Conservation (phyloP, 2,329 filamentous ascomycete genomes). For the Venturia asperata region DNA sequence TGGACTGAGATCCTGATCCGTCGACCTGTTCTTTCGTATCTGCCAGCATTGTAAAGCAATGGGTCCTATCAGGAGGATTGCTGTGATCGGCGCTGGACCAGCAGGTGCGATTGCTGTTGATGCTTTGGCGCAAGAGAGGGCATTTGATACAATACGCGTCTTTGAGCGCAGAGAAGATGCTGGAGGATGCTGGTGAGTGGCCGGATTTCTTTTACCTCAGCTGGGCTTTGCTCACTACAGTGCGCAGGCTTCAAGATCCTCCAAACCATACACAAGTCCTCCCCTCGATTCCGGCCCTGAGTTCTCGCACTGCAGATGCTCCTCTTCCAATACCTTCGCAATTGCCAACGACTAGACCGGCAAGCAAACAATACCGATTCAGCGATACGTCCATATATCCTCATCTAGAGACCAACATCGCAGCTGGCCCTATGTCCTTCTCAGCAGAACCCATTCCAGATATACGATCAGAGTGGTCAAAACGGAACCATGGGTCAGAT, state of each 20-base stretch:
- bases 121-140: constrained; percentile 51
- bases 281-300: constrained; percentile 7
- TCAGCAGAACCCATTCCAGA: constrained; percentile 49
- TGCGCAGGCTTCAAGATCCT: neutral
- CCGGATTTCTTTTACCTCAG: neutral
- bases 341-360: neutral
- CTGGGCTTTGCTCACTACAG: neutral
- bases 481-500: constrained; percentile 37
- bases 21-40: neutral
- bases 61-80: constrained; percentile 8
- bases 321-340: neutral
- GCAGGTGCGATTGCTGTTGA: constrained; percentile 55
- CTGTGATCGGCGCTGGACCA: constrained; percentile 30
- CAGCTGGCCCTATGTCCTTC: constrained; percentile 50
- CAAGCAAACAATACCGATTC: constrained; percentile 8
- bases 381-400: constrained; percentile 12
- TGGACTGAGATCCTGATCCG: neutral
- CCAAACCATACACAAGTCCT: constrained; percentile 3
- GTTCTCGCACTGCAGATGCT: constrained; percentile 4
- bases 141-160: constrained; percentile 53
- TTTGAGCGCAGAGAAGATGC: constrained; percentile 55
- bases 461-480: constrained; percentile 41
- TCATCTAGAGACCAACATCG: constrained; percentile 43
- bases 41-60: neutral
- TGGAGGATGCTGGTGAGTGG: constrained; percentile 54